Evolutionary conservation across 2,329 filamentous ascomycete species (phyloP).

Genomic region (Fusarium pseudograminearum): DNA sequence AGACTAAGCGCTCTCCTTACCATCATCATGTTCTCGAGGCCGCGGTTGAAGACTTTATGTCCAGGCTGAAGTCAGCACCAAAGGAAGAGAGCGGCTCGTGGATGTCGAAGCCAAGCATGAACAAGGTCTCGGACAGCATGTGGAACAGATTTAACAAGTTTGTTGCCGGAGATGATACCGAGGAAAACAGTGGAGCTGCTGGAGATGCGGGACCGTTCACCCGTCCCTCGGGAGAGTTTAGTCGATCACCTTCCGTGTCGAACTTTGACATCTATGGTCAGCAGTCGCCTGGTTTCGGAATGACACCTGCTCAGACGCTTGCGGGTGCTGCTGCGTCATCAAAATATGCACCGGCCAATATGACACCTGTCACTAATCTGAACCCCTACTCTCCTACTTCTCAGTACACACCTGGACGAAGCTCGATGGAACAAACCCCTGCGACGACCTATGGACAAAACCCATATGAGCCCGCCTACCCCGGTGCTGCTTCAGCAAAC

Average conservation of each 20-base stretch:
- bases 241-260: constrained; percentile 76
- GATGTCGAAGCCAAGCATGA: constrained; percentile 96
- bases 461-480: constrained; percentile 54
- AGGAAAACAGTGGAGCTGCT: constrained; percentile 76
- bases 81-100: constrained; percentile 85
- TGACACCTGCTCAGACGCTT: constrained; percentile 50
- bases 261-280: constrained; percentile 82
- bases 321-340: constrained; percentile 54
- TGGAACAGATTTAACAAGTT: constrained; percentile 97
- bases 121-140: constrained; percentile 91
- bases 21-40: constrained; percentile 81
- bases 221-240: constrained; percentile 79
- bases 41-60: constrained; percentile 84
- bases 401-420: constrained; percentile 61
- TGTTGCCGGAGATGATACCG: constrained; percentile 89
- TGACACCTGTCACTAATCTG: constrained; percentile 29
- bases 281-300: constrained; percentile 50
- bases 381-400: constrained; percentile 57
- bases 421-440: constrained; percentile 48
- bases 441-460: constrained; percentile 50
- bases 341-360: constrained; percentile 52
- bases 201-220: constrained; percentile 83
- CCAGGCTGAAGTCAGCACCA: constrained; percentile 85
- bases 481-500: constrained; percentile 28
- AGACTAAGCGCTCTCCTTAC: constrained; percentile 87